phyloP scores from a whole-genome alignment of 2,329 filamentous ascomycete genomes.

The Ceratocystis albifundus region DNA sequence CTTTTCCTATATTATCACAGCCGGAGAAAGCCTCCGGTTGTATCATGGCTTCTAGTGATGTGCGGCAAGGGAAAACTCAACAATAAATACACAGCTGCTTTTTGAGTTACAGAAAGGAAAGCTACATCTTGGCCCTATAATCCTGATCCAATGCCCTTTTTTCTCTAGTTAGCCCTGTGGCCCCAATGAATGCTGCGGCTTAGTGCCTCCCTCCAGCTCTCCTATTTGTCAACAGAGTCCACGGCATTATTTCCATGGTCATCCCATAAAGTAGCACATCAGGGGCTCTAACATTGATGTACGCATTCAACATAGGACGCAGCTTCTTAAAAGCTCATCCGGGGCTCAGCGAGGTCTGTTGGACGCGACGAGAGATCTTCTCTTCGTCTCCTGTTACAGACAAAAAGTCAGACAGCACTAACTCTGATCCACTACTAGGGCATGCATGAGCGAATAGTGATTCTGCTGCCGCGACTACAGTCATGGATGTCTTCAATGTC shows the following conservation, averaged over 20 bases:
- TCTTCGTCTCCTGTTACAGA: slow-evolving; percentile 7
- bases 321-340: too few relatives aligned
- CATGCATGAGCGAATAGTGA: neutral
- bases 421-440: neutral
- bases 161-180: neutral
- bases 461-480: neutral
- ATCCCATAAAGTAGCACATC: neutral
- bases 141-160: too few relatives aligned
- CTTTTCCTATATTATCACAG: too few relatives aligned
- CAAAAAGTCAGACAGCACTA: neutral
- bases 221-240: neutral
- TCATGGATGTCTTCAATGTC: neutral
- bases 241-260: neutral
- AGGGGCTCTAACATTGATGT: neutral
- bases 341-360: neutral
- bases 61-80: too few relatives aligned
- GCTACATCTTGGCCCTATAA: neutral
- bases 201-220: neutral
- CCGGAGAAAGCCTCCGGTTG: too few relatives aligned
- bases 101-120: too few relatives aligned
- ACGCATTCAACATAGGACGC: neutral
- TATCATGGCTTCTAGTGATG: too few relatives aligned
- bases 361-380: neutral
- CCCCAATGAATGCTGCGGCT: neutral
- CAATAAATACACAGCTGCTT: too few relatives aligned